phyloP scores from a whole-genome alignment of 1,284 basidiomycete species.

The Papiliotrema terrestris region DNA sequence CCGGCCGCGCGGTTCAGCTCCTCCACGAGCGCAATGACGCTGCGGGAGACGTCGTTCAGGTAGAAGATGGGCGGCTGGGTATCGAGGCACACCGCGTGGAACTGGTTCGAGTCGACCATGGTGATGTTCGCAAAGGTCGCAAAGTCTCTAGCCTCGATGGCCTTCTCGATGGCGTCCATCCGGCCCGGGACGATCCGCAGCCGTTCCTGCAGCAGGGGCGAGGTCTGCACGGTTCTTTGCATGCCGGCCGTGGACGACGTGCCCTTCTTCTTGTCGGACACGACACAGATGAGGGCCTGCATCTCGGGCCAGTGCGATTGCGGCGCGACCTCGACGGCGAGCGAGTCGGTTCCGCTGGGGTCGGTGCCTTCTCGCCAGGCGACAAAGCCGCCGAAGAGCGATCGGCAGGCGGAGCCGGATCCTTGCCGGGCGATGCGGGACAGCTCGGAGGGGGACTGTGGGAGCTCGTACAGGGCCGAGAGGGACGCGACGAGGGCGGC shows the following conservation, averaged over 20 bases:
- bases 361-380: slow-evolving; percentile 82
- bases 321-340: slow-evolving; percentile 83
- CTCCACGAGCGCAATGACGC: slow-evolving; percentile 80
- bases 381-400: slow-evolving; percentile 94
- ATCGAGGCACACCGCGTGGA: slow-evolving; percentile 96
- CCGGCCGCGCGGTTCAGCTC: slow-evolving; percentile 87
- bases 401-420: slow-evolving; percentile 94
- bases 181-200: slow-evolving; percentile 85
- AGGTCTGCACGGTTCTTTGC: slow-evolving; percentile 95
- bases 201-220: slow-evolving; percentile 80
- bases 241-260: slow-evolving; percentile 93
- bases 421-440: slow-evolving; percentile 95
- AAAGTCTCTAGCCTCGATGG: slow-evolving; percentile 80
- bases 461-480: slow-evolving; percentile 78
- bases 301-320: slow-evolving; percentile 90
- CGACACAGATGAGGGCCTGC: slow-evolving; percentile 96
- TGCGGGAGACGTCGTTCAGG: slow-evolving; percentile 91
- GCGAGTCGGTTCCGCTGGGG: slow-evolving; percentile 75
- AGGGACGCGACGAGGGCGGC: slow-evolving; percentile 91
- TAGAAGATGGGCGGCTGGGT: slow-evolving; percentile 98
- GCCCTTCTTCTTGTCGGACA: slow-evolving; percentile 94
- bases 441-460: slow-evolving; percentile 64
- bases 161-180: slow-evolving; percentile 76
- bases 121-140: slow-evolving; percentile 84
- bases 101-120: slow-evolving; percentile 97